These are phyloP conservation scores for Aechmea fasciata DNA, from an alignment of 176 grass and related monocot species.

Conservation along the genomic window DNA sequence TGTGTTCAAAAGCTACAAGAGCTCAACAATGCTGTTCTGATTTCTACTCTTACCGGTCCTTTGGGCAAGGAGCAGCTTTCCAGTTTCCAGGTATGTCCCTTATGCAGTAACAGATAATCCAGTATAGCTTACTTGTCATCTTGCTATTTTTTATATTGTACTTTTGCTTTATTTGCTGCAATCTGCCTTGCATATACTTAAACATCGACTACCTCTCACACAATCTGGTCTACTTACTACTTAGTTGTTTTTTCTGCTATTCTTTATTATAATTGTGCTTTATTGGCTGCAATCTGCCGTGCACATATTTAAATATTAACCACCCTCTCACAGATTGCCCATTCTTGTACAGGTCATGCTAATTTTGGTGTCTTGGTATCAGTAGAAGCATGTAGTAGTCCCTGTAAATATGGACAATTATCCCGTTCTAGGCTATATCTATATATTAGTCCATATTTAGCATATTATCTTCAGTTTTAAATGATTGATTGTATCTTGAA, in stretches of 20 bases:
- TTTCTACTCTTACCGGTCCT: slow-evolving; percentile 42
- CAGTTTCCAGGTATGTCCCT: slow-evolving; percentile 50
- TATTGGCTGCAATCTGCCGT: background rate
- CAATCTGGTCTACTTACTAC: background rate
- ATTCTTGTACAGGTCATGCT: too few relatives aligned
- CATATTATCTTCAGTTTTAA: too few relatives aligned
- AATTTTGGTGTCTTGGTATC: too few relatives aligned
- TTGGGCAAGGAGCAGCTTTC: slow-evolving; percentile 63
- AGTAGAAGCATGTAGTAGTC: too few relatives aligned
- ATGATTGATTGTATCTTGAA: too few relatives aligned
- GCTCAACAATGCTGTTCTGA: slow-evolving; percentile 70
- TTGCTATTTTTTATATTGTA: background rate
- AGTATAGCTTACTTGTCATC: background rate
- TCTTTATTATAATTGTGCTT: background rate
- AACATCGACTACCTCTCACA: too few relatives aligned
- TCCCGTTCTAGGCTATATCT: too few relatives aligned
- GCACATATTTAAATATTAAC: too few relatives aligned
- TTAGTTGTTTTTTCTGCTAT: background rate
- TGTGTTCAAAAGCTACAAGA: slow-evolving; percentile 69
- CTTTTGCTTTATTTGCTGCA: background rate
- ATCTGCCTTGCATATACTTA: too few relatives aligned
- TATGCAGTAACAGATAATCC: background rate
- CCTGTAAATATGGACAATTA: too few relatives aligned
- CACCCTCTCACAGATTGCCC: too few relatives aligned
- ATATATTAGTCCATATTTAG: too few relatives aligned